Conservation (phyloP, 768 basidiomycete species). For the Rhodotorula sphaerocarpa region DNA sequence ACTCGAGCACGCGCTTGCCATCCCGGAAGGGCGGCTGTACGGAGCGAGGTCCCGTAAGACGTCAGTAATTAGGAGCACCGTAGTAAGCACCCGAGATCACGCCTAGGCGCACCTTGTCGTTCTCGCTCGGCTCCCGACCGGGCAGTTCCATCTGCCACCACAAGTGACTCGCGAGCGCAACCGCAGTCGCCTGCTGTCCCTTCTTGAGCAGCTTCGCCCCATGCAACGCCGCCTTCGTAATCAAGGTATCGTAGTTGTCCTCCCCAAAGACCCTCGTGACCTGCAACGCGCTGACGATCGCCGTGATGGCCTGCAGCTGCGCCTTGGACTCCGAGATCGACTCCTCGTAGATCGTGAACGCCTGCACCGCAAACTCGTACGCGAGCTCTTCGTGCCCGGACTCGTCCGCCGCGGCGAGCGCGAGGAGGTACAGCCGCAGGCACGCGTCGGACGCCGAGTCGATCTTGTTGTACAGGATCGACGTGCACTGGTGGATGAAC, state of each 20-base stretch:
- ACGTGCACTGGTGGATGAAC: constrained; percentile 83
- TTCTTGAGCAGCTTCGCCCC: constrained; percentile 95
- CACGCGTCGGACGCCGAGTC: constrained; percentile 81
- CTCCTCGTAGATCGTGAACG: constrained; percentile 96
- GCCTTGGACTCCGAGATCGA: constrained; percentile 90
- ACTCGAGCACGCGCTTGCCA: constrained; percentile 94
- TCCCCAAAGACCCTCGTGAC: constrained; percentile 80
- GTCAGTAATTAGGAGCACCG: not conserved
- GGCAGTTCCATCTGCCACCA: constrained; percentile 84
- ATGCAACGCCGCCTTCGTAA: constrained; percentile 97
- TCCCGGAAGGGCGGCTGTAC: constrained; percentile 53
- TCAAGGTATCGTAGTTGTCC: constrained; percentile 94
- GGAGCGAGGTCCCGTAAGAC: not conserved
- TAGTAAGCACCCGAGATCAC: not conserved
- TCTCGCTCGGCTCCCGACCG: constrained; percentile 46
- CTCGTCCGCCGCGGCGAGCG: constrained; percentile 89
- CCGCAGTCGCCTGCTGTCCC: constrained; percentile 92
- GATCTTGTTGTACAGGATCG: constrained; percentile 83
- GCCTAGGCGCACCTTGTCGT: constrained; percentile 46
- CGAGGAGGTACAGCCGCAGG: constrained; percentile 85
- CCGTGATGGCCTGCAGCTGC: constrained; percentile 92
- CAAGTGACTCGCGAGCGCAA: constrained; percentile 86
- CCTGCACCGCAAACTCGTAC: constrained; percentile 93
- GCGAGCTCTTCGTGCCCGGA: constrained; percentile 90
- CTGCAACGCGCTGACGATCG: constrained; percentile 84